These are phyloP conservation scores for Phytophthora sojae DNA, from an alignment of 352 stramenopile species.

Conservation along the genomic window DNA sequence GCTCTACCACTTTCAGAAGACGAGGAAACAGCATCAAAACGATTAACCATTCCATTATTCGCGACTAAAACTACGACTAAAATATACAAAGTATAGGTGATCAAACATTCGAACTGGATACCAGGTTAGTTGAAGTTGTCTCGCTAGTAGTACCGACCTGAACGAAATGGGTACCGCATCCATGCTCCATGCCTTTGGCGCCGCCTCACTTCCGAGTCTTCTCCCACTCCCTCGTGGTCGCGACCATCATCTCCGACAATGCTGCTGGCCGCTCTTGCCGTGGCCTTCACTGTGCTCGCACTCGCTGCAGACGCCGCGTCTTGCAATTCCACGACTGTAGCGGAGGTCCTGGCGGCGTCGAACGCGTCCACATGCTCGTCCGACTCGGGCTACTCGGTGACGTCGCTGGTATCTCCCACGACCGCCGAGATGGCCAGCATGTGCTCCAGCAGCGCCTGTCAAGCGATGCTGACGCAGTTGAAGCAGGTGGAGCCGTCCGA, in stretches of 20 bases:
- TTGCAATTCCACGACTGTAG: slow-evolving; percentile 17
- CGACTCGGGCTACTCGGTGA: slow-evolving; percentile 28
- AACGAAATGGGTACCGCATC: neutral
- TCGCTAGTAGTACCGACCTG: neutral
- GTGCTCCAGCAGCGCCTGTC: slow-evolving; percentile 18
- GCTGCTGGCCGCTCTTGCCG: slow-evolving; percentile 13
- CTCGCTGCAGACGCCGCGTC: slow-evolving; percentile 10
- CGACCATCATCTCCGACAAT: slow-evolving; percentile 1
- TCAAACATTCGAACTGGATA: too few relatives aligned
- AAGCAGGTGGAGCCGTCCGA: slow-evolving; percentile 7
- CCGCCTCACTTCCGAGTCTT: neutral
- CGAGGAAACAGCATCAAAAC: neutral
- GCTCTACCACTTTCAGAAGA: slow-evolving; percentile 7
- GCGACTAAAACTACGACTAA: too few relatives aligned
- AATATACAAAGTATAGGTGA: too few relatives aligned
- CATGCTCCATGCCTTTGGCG: neutral
- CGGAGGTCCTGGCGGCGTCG: slow-evolving; percentile 6
- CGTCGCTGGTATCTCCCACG: slow-evolving; percentile 18
- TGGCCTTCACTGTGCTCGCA: slow-evolving; percentile 6
- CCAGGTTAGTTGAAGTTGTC: neutral
- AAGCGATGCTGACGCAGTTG: slow-evolving; percentile 8
- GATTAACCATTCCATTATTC: too few relatives aligned
- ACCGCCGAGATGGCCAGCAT: slow-evolving; percentile 16
- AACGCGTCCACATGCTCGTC: slow-evolving; percentile 12
- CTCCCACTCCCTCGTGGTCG: neutral